A percentile compares a stretch with the other conserved stretches of the same genome.
phyloP scores from a whole-genome alignment of 148 eudicot species.

The Rhododendron williamsianum region DNA sequence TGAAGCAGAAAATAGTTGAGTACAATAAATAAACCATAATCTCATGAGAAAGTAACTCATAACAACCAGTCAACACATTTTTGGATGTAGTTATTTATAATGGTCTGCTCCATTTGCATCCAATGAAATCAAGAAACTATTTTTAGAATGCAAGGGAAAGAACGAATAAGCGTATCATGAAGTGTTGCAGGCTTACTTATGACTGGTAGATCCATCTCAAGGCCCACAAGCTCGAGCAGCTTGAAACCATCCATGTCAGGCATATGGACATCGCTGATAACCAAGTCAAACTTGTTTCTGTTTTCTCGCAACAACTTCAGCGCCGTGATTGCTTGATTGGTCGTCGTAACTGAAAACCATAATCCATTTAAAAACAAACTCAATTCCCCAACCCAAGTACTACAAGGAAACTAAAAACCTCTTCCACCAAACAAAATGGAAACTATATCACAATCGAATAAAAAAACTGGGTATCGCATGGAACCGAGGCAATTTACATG shows the following conservation, averaged over 20 bases:
- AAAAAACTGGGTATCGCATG: not conserved
- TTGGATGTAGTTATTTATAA: not conserved
- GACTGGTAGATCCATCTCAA: constrained; percentile 93
- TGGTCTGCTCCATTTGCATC: not conserved
- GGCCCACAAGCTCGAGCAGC: constrained; percentile 83
- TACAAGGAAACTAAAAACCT: not conserved
- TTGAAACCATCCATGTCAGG: constrained; percentile 95
- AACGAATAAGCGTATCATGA: not conserved
- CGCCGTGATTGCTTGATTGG: constrained; percentile 40
- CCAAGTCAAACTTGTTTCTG: constrained; percentile 55
- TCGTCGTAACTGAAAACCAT: constrained; percentile 40
- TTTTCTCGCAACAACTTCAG: constrained; percentile 47
- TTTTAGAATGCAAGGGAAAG: not conserved
- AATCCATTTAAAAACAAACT: not conserved
- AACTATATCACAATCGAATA: not conserved
- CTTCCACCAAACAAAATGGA: not conserved
- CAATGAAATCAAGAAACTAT: not conserved
- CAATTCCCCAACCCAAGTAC: not conserved
- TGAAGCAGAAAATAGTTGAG: not conserved
- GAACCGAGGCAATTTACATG: not conserved
- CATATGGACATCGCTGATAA: constrained; percentile 84
- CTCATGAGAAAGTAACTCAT: not conserved
- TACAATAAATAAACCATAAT: not conserved
- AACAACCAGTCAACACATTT: not conserved
- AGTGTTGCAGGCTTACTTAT: constrained; percentile 47